Base-by-base conservation (phyloP, 345 rosid species). In the Pistacia integerrima region DNA sequence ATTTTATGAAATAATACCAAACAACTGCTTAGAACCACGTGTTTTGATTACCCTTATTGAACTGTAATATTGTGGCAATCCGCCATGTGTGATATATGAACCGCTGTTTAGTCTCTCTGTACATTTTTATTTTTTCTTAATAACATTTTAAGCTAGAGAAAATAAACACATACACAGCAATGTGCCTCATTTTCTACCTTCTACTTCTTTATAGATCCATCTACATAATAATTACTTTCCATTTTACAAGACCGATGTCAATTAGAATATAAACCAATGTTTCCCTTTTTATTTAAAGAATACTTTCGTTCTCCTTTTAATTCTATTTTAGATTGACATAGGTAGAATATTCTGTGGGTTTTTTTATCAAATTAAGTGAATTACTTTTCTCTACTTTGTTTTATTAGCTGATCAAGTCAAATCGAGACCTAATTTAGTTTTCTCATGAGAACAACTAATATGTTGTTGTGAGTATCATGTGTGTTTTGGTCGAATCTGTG, bases 401-500 rank as follows among this genome's bases (percentile, higher is more conserved):
- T 17, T 67, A 48, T 20, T 18, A 56, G 6, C 55, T 59, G 44
- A 54, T 62, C 46, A 36, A 3, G 66, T 74, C 12, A 33, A 49
- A 12, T 73, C 66, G 48, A 41, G n/a, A 51, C 22, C 16, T 17
- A 7, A 41, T 25, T 54, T 35, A 20, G 33, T 73, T 17, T 67
- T 54, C 28, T 25, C 25, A 4, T 49, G 55, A 30, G 48, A 46
- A 46, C 5, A 14, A 58, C 25, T 70, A 70, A n/a, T 22, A 20
- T 46, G 11, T 46, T 64, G 3, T 46, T 16, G 30, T 44, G 41
- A 65, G 48, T 11, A 61, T 20, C 30, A 30, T 18, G 35, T 76
- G 44, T 56, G 11, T 14, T 72, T 63, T 67, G 63, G 51, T 49
- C 18, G 73, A 52, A 33, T 46, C 46, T 38, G 33, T 72, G 25